phyloP scores from a whole-genome alignment of 106 monocot genomes.

The Gastrodia elata region DNA sequence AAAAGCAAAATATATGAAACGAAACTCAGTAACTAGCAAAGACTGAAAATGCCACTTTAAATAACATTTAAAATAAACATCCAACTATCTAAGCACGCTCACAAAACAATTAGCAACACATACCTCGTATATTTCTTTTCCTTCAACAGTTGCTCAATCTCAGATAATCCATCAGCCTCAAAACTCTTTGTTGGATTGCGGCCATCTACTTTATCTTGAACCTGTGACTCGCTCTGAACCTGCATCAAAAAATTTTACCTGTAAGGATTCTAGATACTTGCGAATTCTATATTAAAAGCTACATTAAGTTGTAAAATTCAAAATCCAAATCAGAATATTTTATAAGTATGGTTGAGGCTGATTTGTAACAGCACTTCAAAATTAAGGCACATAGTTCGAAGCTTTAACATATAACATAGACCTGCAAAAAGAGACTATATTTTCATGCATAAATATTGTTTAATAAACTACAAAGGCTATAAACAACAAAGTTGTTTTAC shows the following conservation, averaged over 20 bases:
- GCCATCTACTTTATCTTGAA: not conserved
- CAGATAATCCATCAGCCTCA: not conserved
- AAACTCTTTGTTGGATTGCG: not conserved
- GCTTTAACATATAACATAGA: too few relatives aligned
- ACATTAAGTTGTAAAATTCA: not conserved
- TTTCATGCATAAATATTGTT: too few relatives aligned
- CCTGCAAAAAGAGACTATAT: too few relatives aligned
- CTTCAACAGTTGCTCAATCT: slow-evolving; percentile 6
- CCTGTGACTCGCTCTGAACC: not conserved
- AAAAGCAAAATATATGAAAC: not conserved
- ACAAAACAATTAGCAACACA: not conserved
- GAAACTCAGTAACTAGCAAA: not conserved
- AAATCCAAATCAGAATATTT: too few relatives aligned
- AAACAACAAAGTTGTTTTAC: too few relatives aligned
- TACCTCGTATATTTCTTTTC: slow-evolving; percentile 5
- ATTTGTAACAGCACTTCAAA: too few relatives aligned
- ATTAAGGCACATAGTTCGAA: too few relatives aligned
- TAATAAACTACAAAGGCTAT: too few relatives aligned
- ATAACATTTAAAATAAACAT: not conserved
- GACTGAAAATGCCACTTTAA: not conserved
- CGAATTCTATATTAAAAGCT: not conserved
- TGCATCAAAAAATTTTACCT: not conserved
- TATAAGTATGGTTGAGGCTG: too few relatives aligned
- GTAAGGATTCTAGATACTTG: not conserved
- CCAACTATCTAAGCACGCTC: not conserved